phyloP scores from a whole-genome alignment of 2,329 filamentous ascomycete genomes.

The Didymella pinodella region DNA sequence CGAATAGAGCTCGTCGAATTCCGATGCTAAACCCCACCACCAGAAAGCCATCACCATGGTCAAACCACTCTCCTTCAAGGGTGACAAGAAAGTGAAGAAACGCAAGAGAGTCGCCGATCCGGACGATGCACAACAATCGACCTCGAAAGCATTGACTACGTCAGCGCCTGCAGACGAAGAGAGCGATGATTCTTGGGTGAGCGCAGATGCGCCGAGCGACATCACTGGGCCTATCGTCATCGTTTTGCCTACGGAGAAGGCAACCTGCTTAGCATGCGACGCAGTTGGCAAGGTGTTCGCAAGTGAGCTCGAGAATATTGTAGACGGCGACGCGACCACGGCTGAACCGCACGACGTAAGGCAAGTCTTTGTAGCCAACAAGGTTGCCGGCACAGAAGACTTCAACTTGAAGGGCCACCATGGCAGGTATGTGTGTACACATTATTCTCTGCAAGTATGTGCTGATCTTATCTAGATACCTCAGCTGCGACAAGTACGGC shows the following conservation, averaged over 20 bases:
- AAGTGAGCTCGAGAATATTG: conserved; percentile 82
- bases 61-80: conserved; percentile 93
- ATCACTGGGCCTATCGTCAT: conserved; percentile 83
- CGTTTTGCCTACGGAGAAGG: conserved; percentile 77
- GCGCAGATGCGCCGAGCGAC: conserved; percentile 76
- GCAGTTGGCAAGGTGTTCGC: conserved; percentile 86
- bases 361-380: conserved; percentile 92
- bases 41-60: conserved; percentile 65
- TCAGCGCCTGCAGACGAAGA: conserved; percentile 56
- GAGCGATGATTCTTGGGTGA: conserved; percentile 90
- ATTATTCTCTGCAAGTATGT: background rate
- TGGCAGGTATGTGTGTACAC: conserved; percentile 66
- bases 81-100: conserved; percentile 95
- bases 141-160: conserved; percentile 47
- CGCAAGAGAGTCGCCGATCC: conserved; percentile 74
- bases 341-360: conserved; percentile 95
- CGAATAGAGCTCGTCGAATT: conserved; percentile 25
- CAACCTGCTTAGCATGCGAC: conserved; percentile 83
- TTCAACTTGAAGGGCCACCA: conserved; percentile 91
- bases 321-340: conserved; percentile 81
- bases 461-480: conserved; percentile 66
- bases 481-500: conserved; percentile 85
- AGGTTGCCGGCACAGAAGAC: conserved; percentile 79
- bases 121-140: conserved; percentile 51
- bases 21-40: conserved; percentile 24